Percentiles rank a stretch among this genome's conserved stretches.
Conservation (phyloP, 129 eudicot species). For the Helichrysum umbraculigerum region DNA sequence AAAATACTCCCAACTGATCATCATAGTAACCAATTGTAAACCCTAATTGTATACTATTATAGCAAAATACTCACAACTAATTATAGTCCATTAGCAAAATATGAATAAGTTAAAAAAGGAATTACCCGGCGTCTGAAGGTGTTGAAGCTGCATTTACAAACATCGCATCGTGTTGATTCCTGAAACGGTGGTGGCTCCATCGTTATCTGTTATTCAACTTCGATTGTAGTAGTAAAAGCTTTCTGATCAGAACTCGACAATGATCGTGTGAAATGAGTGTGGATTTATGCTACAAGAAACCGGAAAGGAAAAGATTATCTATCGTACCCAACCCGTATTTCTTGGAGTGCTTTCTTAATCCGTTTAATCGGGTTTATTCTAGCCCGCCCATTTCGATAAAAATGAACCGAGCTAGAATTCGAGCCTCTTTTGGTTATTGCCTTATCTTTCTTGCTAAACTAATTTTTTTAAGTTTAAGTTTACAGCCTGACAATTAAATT, state of each 20-base stretch:
- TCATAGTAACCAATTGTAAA: neutral
- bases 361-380: neutral
- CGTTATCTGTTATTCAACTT: constrained; percentile 25
- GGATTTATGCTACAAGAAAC: neutral
- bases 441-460: too few relatives aligned
- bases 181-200: constrained; percentile 86
- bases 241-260: neutral
- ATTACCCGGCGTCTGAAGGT: constrained; percentile 90
- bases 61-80: neutral
- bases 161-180: constrained; percentile 87
- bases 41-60: neutral
- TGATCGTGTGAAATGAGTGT: constrained; percentile 19
- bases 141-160: constrained; percentile 97
- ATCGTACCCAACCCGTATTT: constrained; percentile 9
- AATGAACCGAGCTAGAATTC: too few relatives aligned
- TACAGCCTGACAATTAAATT: too few relatives aligned
- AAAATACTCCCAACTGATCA: neutral
- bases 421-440: too few relatives aligned
- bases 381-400: neutral
- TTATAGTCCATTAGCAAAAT: neutral
- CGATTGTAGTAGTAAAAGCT: constrained; percentile 7
- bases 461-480: too few relatives aligned
- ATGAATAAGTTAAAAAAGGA: constrained; percentile 3
- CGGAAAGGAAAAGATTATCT: neutral
- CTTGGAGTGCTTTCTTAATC: neutral